These are phyloP conservation scores for Suillus weaverae DNA, from an alignment of 768 basidiomycete genomes.

Conservation along the genomic window DNA sequence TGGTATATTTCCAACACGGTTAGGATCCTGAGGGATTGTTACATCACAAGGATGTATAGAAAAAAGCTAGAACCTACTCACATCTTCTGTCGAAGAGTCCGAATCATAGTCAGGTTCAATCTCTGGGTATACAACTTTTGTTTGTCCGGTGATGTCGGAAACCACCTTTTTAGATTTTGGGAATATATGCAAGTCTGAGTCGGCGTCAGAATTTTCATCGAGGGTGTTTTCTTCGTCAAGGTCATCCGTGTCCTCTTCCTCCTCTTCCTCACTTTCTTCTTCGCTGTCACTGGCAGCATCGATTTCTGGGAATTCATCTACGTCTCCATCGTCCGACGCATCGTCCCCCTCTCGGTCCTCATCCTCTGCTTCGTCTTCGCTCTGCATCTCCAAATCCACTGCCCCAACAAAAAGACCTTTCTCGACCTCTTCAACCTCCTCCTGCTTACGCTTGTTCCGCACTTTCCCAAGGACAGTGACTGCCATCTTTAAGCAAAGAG, in stretches of 20 bases:
- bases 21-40: slow-evolving; percentile 64
- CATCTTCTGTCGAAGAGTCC: slow-evolving; percentile 91
- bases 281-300: slow-evolving; percentile 47
- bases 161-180: slow-evolving; percentile 68
- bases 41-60: slow-evolving; percentile 8
- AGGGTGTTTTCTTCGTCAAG: slow-evolving; percentile 38
- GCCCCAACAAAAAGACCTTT: slow-evolving; percentile 35
- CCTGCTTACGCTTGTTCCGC: slow-evolving; percentile 61
- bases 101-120: slow-evolving; percentile 91
- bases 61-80: slow-evolving; percentile 38
- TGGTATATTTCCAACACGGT: slow-evolving; percentile 92
- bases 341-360: slow-evolving; percentile 34
- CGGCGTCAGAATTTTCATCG: slow-evolving; percentile 31
- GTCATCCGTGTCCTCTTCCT: slow-evolving; percentile 35
- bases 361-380: slow-evolving; percentile 62
- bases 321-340: slow-evolving; percentile 55
- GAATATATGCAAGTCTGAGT: slow-evolving; percentile 53
- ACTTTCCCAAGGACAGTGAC: slow-evolving; percentile 33
- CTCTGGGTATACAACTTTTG: slow-evolving; percentile 80
- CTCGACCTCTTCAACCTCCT: slow-evolving; percentile 39
- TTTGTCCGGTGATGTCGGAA: slow-evolving; percentile 82
- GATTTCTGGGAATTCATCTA: slow-evolving; percentile 77
- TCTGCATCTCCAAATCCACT: slow-evolving; percentile 66
- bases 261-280: slow-evolving; percentile 36
- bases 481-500: slow-evolving; percentile 27